Evolutionary conservation across 345 rosid genomes (phyloP).

Genomic region (Chamaenerion angustifolium): DNA sequence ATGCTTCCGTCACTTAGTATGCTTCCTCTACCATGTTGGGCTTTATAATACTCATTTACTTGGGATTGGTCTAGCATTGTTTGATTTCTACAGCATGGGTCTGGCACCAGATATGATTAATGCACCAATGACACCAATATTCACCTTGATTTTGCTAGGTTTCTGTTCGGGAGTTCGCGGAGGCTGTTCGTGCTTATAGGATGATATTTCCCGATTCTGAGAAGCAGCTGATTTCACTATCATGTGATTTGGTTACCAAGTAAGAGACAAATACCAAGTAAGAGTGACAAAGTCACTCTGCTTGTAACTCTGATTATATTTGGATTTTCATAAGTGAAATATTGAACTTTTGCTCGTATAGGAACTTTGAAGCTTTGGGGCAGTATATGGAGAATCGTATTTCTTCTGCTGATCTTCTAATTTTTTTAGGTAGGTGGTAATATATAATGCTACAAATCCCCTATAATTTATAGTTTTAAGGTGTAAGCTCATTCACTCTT

Average conservation of each 20-base stretch:
- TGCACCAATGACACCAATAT: neutral
- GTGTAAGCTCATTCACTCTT: neutral
- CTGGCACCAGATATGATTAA: too few species aligned
- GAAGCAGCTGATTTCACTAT: constrained; percentile 61
- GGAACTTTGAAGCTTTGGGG: constrained; percentile 64
- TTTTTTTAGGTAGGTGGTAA: constrained; percentile 43
- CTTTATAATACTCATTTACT: too few species aligned
- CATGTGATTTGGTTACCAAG: constrained; percentile 57
- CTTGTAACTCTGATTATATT: neutral
- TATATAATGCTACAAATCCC: neutral
- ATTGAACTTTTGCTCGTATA: constrained; percentile 9
- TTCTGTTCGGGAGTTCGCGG: constrained; percentile 68
- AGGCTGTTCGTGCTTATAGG: constrained; percentile 82
- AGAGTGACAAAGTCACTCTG: neutral
- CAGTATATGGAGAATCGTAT: constrained; percentile 39
- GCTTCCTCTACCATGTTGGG: too few species aligned
- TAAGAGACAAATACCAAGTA: constrained; percentile 12
- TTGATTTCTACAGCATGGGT: too few species aligned
- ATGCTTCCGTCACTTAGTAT: too few species aligned
- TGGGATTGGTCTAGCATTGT: too few species aligned
- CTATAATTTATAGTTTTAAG: neutral
- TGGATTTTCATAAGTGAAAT: neutral
- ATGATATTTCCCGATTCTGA: constrained; percentile 95
- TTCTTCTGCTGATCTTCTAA: constrained; percentile 44
- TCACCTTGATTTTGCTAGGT: constrained; percentile 30